Base-by-base conservation (phyloP, 2,329 filamentous ascomycete species). In the Pseudonectria foliicola region DNA sequence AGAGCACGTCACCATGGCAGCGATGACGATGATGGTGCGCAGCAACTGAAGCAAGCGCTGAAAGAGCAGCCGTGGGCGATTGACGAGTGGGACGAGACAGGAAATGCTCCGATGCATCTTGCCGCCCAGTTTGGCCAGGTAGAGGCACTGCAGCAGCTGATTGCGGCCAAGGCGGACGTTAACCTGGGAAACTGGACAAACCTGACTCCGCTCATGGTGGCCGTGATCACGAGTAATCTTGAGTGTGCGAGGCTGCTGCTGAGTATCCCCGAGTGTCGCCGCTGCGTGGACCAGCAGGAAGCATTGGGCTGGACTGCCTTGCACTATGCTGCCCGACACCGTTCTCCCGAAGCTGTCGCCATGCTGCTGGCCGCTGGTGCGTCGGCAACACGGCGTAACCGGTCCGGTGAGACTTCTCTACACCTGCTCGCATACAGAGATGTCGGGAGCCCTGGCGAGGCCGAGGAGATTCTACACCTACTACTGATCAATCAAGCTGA, bases 81-180 rank as follows among this genome's bases (percentile, higher is more conserved):
- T 0, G 6, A 42, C 8, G 35, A 38, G n/a, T 10, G 13, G 0
- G 6, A 40, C 11, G 4, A 27, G 11, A 0, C 0, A 0, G 46
- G 42, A 6, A 0, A 0, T 0, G 3, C 34, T 0, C 42, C 44
- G 0, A 34, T 49, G 1, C 38, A 44, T 4, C 0, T 18, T 0
- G 31, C 42, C 2, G 1, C n/a, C 0, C 0, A 0, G 0, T 0
- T 0, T 0, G 2, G 12, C 3, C 27, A 38, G 1, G 2, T 10
- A 0, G 2, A 25, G 0, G 33, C 18, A 7, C 6, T 45, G 0
- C 21, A 35, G 15, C 16, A 39, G 12, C 23, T 49, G 10, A 31
- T 46, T 0, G 25, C 6, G 0, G 38, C 30, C 8, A 28, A 27
- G 0, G 42, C 44, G 2, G 6, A 49, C 3, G 1, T 38, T 12